These are phyloP conservation scores for Carex scoparia DNA, from an alignment of 176 grass and related monocot genomes.

Conservation along the genomic window DNA sequence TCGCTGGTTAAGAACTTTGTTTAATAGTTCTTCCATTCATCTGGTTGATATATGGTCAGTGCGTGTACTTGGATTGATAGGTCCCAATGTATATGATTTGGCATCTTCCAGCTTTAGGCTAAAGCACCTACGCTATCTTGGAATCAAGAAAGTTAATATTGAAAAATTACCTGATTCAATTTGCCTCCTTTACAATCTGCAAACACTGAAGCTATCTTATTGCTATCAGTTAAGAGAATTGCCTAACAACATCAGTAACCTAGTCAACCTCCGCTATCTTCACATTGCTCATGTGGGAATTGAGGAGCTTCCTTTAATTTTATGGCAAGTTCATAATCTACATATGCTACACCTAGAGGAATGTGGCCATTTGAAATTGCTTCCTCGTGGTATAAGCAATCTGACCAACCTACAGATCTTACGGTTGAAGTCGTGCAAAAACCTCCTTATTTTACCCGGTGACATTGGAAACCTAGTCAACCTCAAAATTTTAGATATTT, in stretches of 20 bases:
- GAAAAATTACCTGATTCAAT: not conserved
- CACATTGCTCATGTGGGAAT: not conserved
- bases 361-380: not conserved
- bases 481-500: constrained; percentile 2
- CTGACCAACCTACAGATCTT: not conserved
- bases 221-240: not conserved
- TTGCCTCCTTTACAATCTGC: constrained; percentile 1
- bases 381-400: not conserved
- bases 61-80: constrained; percentile 9
- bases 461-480: constrained; percentile 17
- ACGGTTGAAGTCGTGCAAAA: not conserved
- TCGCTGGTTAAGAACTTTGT: not conserved
- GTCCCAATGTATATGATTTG: not conserved
- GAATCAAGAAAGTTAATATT: not conserved
- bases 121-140: constrained; percentile 17
- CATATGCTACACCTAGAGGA: not conserved
- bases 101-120: not conserved
- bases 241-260: not conserved
- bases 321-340: constrained; percentile 17
- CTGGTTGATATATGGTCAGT: not conserved
- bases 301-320: not conserved
- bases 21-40: not conserved
- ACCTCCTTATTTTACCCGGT: not conserved
- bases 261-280: constrained; percentile 23
- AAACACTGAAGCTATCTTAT: not conserved